phyloP scores from a whole-genome alignment of 306 rosid genomes.

The Prinsepia uniflora region DNA sequence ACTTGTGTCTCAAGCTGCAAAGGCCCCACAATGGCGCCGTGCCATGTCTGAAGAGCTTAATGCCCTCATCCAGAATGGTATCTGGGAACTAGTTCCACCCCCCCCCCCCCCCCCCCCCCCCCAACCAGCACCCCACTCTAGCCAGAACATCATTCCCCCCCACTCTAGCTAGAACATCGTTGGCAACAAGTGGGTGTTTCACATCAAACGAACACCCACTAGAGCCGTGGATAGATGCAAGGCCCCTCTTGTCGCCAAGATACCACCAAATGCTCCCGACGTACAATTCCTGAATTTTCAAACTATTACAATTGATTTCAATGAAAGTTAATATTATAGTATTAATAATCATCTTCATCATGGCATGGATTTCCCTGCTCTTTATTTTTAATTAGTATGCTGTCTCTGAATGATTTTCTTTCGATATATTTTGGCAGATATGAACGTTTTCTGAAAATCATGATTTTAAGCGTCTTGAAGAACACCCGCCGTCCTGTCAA shows the following conservation, averaged over 20 bases:
- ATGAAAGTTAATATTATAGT: neutral
- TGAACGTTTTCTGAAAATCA: slow-evolving; percentile 91
- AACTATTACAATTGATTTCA: neutral
- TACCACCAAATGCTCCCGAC: neutral
- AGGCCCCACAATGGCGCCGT: too few species aligned
- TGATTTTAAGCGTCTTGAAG: slow-evolving; percentile 93
- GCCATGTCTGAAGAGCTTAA: too few species aligned
- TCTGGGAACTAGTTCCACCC: neutral
- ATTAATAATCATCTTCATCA: neutral
- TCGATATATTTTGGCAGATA: slow-evolving; percentile 54
- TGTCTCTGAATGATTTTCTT: neutral
- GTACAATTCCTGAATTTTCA: neutral
- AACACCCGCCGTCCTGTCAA: slow-evolving; percentile 90
- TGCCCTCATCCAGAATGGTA: neutral
- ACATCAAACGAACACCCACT: too few species aligned
- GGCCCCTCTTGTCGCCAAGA: too few species aligned
- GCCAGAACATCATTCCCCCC: too few species aligned
- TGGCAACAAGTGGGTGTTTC: too few species aligned
- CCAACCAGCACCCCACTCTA: too few species aligned
- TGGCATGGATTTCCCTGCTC: neutral
- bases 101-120: too few species aligned
- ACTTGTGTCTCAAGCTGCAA: too few species aligned
- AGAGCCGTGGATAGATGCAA: too few species aligned
- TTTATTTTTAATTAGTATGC: neutral
- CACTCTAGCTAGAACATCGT: too few species aligned